Evolutionary conservation across 2,329 filamentous ascomycete species (phyloP), one percentile per base, ranked within the genome.

Genomic region (Monosporascus sp.): DNA sequence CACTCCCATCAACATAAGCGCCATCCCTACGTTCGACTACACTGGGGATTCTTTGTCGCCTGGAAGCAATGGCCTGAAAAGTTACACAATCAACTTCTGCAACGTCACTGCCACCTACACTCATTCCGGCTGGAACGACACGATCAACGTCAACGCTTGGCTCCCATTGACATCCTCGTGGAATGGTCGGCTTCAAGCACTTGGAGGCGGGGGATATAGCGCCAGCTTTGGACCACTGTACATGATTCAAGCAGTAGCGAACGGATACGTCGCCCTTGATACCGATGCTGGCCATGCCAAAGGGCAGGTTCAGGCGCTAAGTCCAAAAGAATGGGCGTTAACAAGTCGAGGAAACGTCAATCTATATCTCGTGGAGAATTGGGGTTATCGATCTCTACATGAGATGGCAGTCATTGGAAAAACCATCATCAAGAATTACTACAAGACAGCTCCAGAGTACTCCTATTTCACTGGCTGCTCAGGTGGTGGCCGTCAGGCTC

Each of bases 391-490:
- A 1, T 66, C 68, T 3, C 51, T 68, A 22, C 78, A 82, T 58
- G 76, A 75, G 38, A 76, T 75, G 41, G 72, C 77, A 0, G 67
- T 75, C 6, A 58, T 78, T 1, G 74, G 74, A 22, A 83, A 83
- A 60, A 55, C 69, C 4, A 57, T 83, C 20, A 71, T 74, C 3
- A 59, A 73, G 24, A 63, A 66, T 8, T 82, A 75, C 63, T 83
- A 83, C 58, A 67, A 71, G n/a, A 55, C 62, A 20, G 60, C 66
- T 0, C 69, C 72, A 1, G 63, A 67, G 2, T 78, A 76, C 60
- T 76, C 72, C n/a, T 82, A 81, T 62, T 82, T 74, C 61, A 69
- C 72, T 46, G 80, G 80, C 27, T 82, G 80, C 61, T 79, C 75
- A 2, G 80, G 76, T 0, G 80, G 80, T 25, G 80, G 80, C 2